Evolutionary conservation across 2,329 filamentous ascomycete genomes (phyloP), one percentile per base, ranked within the genome.

Genomic region (Sporothrix sp.): DNA sequence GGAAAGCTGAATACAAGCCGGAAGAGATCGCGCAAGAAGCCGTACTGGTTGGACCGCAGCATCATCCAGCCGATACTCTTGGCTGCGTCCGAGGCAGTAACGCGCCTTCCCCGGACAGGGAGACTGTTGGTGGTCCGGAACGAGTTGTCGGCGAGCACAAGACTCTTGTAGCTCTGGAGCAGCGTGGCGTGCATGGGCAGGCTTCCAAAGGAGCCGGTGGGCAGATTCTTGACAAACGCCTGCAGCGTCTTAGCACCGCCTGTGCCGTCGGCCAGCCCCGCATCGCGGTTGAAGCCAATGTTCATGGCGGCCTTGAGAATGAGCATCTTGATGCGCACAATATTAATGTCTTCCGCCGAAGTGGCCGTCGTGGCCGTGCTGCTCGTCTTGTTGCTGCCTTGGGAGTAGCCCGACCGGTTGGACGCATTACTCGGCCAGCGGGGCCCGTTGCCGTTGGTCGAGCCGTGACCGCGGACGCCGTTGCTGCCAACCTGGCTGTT

Each of bases 261-360:
- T 57, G 67, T 72, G 7, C 66, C 65, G 28, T 70, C 68, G 8
- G 70, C 65, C 10, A 66, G 61, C 11, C 72, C 69, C 2, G 69
- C 62, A 18, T 79, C 74, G 8, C 86, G 83, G 53, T 79, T 76
- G 67, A 85, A 95, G 10, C 89, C 89, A 3, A 85, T 78, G 61
- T 91, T 90, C 70, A 91, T 82, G 21, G 89, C 90, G 1, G 90
- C 88, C 63, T 89, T 89, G 36, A 94, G 72, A 28, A 94, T 81
- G 9, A 96, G 74, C 13, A 83, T 74, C 66, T 90, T 93, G 39
- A 95, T 74, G 11, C 87, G 81, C 10, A 80, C 77, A 32, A 95
- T 75, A 59, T 93, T 88, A 14, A 80, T 71, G 58, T 95, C 87
- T 65, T 94, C 88, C 3, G 74, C 71, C 4, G 76, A 68, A 1